Conservation (phyloP, 768 basidiomycete species). For the Trametes elegans region DNA sequence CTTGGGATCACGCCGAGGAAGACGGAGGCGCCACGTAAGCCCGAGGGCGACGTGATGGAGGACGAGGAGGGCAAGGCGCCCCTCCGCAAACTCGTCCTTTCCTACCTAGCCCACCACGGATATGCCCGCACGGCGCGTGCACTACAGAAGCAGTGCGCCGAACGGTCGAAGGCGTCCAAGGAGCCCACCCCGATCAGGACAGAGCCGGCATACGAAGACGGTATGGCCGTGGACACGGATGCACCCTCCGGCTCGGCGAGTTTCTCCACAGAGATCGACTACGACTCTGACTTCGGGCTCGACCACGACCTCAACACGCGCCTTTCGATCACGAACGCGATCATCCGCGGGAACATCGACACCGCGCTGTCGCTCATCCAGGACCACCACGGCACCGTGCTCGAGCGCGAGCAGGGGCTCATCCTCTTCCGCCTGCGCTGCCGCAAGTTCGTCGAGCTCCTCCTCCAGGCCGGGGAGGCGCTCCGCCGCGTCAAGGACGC, state of each 20-base stretch:
- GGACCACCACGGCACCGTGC: constrained; percentile 57
- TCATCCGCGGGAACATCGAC: constrained; percentile 70
- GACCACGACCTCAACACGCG: constrained; percentile 58
- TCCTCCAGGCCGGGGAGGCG: constrained; percentile 67
- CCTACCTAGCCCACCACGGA: constrained; percentile 84
- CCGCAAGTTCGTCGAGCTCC: constrained; percentile 82
- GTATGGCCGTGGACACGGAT: constrained; percentile 19
- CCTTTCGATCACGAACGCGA: constrained; percentile 67
- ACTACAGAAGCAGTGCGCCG: constrained; percentile 53
- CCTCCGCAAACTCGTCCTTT: constrained; percentile 70
- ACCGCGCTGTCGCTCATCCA: constrained; percentile 56
- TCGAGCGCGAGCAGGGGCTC: constrained; percentile 65
- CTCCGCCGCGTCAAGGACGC: constrained; percentile 57
- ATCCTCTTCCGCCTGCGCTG: constrained; percentile 82
- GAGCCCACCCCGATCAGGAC: neutral
- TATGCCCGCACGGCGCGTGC: constrained; percentile 70
- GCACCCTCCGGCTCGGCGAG: neutral
- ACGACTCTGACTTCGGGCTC: constrained; percentile 31
- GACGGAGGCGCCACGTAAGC: constrained; percentile 10
- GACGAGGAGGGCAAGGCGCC: constrained; percentile 54
- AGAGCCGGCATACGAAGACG: constrained; percentile 15
- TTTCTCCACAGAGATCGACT: neutral
- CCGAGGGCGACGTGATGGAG: constrained; percentile 12
- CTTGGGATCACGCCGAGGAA: constrained; percentile 23
- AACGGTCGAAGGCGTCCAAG: constrained; percentile 4